These are phyloP conservation scores for Xylariaceae sp. DNA, from an alignment of 2,329 filamentous ascomycete genomes.

Conservation along the genomic window DNA sequence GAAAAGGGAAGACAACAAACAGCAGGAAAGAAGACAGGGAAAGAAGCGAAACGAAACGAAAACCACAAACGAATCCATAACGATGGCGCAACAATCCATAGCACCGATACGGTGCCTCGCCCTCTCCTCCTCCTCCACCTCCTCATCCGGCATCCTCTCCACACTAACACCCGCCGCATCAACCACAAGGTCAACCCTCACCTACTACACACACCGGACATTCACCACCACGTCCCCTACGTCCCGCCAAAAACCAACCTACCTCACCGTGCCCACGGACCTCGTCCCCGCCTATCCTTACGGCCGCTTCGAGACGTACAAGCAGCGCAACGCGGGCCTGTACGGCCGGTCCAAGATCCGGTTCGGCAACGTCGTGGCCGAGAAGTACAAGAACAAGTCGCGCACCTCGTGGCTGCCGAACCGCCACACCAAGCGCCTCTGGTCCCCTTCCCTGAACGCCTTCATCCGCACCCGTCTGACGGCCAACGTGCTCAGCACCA, in stretches of 20 bases:
- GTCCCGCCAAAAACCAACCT: conserved; percentile 26
- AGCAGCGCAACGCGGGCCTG: conserved; percentile 72
- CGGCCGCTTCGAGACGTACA: conserved; percentile 64
- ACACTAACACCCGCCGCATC: conserved; percentile 2
- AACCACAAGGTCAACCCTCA: conserved; percentile 11
- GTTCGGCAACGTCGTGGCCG: conserved; percentile 72
- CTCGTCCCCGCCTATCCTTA: conserved; percentile 63
- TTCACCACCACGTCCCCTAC: conserved; percentile 9
- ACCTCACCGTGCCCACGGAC: conserved; percentile 36
- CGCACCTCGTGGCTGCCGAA: conserved; percentile 72
- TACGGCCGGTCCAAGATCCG: conserved; percentile 67
- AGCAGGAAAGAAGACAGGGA: not conserved
- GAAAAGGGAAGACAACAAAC: not conserved
- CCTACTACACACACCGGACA: too few species aligned
- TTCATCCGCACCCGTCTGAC: conserved; percentile 65
- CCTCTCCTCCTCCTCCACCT: not conserved
- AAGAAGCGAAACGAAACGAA: not conserved
- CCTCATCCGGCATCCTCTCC: not conserved
- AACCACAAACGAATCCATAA: not conserved
- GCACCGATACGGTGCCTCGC: conserved; percentile 8
- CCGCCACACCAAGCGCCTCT: conserved; percentile 63
- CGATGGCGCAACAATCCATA: conserved; percentile 5
- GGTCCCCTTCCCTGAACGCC: conserved; percentile 54
- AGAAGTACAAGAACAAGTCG: conserved; percentile 63
- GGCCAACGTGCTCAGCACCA: conserved; percentile 62